Percentiles rank a stretch among this genome's conserved stretches.
phyloP scores from a whole-genome alignment of 2,329 filamentous ascomycete species.

The Hypocreales sp. region DNA sequence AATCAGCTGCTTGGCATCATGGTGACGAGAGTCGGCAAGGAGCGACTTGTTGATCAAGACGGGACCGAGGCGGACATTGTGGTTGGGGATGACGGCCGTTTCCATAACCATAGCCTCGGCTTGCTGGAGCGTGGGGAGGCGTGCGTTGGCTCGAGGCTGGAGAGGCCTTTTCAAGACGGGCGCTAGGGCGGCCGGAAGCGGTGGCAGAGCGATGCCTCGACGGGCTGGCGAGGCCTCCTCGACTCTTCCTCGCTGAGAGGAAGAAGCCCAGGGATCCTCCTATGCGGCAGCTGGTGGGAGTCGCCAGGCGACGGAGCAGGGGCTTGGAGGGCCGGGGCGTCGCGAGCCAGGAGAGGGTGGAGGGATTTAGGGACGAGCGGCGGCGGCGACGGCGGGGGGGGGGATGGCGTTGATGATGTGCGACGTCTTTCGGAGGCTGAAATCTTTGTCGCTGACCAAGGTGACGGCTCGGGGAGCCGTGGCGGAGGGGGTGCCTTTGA shows the following conservation, averaged over 20 bases:
- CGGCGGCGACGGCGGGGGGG: constrained; percentile 37
- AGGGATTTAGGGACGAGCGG: constrained; percentile 29
- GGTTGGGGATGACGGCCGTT: constrained; percentile 40
- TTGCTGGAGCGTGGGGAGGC: constrained; percentile 10
- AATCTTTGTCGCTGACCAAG: constrained; percentile 54
- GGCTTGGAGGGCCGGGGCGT: constrained; percentile 29
- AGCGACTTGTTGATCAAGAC: constrained; percentile 29
- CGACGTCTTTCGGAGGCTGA: constrained; percentile 46
- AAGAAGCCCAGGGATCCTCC: constrained; percentile 95
- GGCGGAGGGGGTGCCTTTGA: constrained; percentile 44
- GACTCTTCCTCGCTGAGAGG: constrained; percentile 99
- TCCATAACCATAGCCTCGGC: constrained; percentile 49
- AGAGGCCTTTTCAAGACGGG: too few species aligned
- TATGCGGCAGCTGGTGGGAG: constrained; percentile 97
- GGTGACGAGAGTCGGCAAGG: constrained; percentile 20
- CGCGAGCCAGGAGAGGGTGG: constrained; percentile 35
- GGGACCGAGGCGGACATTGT: constrained; percentile 33
- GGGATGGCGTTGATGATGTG: constrained; percentile 53
- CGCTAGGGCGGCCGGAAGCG: constrained; percentile 94
- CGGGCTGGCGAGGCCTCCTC: constrained; percentile 92
- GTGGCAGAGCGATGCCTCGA: constrained; percentile 81
- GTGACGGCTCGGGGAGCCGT: constrained; percentile 49
- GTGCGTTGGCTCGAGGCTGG: too few species aligned
- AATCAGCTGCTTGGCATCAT: constrained; percentile 64
- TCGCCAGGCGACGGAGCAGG: constrained; percentile 40